phyloP scores from a whole-genome alignment of 2,329 filamentous ascomycete genomes.

The Alternaria gaisen region DNA sequence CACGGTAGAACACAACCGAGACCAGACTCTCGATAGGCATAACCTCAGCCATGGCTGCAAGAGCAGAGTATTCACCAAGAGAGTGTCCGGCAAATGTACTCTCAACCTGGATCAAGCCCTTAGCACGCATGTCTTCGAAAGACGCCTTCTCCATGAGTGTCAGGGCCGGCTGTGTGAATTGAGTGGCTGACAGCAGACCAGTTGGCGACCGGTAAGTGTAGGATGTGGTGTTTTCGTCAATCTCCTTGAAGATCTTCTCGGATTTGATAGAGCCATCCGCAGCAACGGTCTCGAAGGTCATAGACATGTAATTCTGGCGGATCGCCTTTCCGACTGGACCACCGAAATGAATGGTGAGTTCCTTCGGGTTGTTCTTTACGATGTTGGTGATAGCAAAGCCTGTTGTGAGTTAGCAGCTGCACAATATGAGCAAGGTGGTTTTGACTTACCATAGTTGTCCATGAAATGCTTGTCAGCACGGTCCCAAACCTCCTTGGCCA shows the following conservation, averaged over 20 bases:
- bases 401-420: conserved; percentile 49
- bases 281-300: conserved; percentile 99
- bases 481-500: conserved; percentile 96
- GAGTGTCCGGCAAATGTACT: conserved; percentile 98
- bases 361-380: conserved; percentile 99
- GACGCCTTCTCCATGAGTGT: conserved; percentile 99
- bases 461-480: conserved; percentile 93
- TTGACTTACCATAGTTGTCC: conserved; percentile 87
- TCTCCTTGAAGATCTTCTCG: conserved; percentile 99
- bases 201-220: conserved; percentile 98
- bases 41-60: conserved; percentile 94
- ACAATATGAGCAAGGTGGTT: conserved; percentile 10
- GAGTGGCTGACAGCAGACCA: conserved; percentile 92
- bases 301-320: conserved; percentile 98
- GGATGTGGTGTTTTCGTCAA: conserved; percentile 88
- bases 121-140: conserved; percentile 98
- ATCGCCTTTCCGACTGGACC: conserved; percentile 96
- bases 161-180: conserved; percentile 96
- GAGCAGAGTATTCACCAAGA: conserved; percentile 95
- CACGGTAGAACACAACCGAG: conserved; percentile 98
- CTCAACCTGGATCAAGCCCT: conserved; percentile 93
- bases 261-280: conserved; percentile 93
- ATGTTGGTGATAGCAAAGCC: conserved; percentile 98
- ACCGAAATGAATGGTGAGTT: conserved; percentile 97
- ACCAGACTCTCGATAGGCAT: conserved; percentile 99